Base-by-base conservation (phyloP, 148 eudicot species). In the Arctostaphylos glauca region DNA sequence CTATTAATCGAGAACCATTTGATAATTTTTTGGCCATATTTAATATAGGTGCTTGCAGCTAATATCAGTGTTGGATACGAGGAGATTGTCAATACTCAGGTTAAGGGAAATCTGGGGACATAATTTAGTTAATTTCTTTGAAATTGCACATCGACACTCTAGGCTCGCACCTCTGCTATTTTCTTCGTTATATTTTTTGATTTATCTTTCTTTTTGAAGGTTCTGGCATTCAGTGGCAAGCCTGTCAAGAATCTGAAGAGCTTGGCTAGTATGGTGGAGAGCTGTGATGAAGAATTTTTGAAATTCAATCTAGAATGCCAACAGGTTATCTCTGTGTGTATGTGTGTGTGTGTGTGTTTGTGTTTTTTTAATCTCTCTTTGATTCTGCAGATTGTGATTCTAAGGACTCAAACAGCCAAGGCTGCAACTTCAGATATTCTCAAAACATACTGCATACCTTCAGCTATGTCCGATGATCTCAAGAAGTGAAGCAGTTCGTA, bases 1-100 rank as follows among this genome's bases (percentile, higher is more conserved):
- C 44, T 75, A 0, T 71, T 38, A 25, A 41, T 41, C 3, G 6
- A 25, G 25, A 47, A 18, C 25, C 46, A 10, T 9, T 48, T 5
- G n/a, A n/a, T 74, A 43, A 44, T 8, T 21, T 44, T 38, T 46
- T 76, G 52, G 5, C 31, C 52, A 21, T 31, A 74, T 5, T 48
- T 49, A 25, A 2, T 60, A n/a, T 78, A 89, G 91, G 91, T 89
- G 31, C 89, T 89, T 81, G 89, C 86, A n/a, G 89, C 91, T 18
- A 87, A 87, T 72, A 89, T 89, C 58, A 89, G 87, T 84, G 88
- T 87, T 81, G 91, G 91, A 18, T 89, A 89, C 43, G 89, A 89
- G 86, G 89, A 89, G 52, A 81, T 89, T 44, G 91, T 85, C 52
- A 87, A 89, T 80, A 85, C 87, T 52, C 91, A 89, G 91, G 91